A percentile compares a stretch with the other conserved stretches of the same genome.
phyloP scores from a whole-genome alignment of 2,329 filamentous ascomycete genomes.

The Colletotrichum horii region DNA sequence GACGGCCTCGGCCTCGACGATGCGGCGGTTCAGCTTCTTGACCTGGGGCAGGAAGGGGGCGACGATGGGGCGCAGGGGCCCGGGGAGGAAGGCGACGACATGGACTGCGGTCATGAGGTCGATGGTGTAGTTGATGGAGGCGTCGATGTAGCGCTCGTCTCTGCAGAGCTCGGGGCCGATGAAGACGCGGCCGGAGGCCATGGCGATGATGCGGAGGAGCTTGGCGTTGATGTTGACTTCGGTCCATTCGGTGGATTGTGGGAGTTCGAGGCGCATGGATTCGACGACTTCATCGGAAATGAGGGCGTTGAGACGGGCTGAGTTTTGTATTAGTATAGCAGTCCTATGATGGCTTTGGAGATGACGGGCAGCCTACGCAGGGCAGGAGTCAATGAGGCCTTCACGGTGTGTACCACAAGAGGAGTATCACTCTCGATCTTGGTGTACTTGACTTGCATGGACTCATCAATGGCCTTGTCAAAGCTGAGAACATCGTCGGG shows the following conservation, averaged over 20 bases:
- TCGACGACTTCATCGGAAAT: slow-evolving; percentile 37
- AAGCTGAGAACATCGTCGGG: slow-evolving; percentile 36
- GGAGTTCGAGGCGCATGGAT: slow-evolving; percentile 37
- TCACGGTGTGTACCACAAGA: slow-evolving; percentile 34
- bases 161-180: slow-evolving; percentile 52
- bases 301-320: slow-evolving; percentile 39
- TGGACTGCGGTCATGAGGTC: slow-evolving; percentile 25
- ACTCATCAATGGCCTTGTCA: slow-evolving; percentile 28
- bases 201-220: slow-evolving; percentile 50
- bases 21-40: slow-evolving; percentile 35
- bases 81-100: not conserved
- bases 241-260: slow-evolving; percentile 43
- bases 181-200: slow-evolving; percentile 51
- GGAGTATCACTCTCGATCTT: slow-evolving; percentile 27
- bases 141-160: slow-evolving; percentile 47
- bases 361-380: slow-evolving; percentile 26
- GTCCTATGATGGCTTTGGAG: fast-evolving
- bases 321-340: not conserved
- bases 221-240: slow-evolving; percentile 42
- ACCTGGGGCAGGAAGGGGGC: slow-evolving; percentile 39
- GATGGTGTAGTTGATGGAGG: slow-evolving; percentile 48
- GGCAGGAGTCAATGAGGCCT: slow-evolving; percentile 35
- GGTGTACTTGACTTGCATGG: slow-evolving; percentile 38
- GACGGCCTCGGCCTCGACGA: slow-evolving; percentile 36
- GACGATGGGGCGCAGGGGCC: slow-evolving; percentile 37